Evolutionary conservation across 1,284 basidiomycete genomes (phyloP).

Genomic region (Cryptococcus sp.): DNA sequence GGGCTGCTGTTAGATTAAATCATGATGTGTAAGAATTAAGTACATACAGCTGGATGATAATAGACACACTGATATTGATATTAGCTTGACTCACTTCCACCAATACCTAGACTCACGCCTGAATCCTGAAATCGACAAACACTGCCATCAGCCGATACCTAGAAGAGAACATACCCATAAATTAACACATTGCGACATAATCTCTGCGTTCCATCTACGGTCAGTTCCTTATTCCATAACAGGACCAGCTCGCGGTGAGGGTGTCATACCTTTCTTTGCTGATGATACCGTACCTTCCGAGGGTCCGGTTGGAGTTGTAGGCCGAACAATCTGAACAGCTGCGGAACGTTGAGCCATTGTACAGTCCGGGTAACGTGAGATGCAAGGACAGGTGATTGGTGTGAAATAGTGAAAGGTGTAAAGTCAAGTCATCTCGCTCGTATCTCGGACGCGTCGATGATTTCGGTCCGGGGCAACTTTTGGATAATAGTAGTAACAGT

Average conservation of each 20-base stretch:
- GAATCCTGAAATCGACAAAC: constrained; percentile 80
- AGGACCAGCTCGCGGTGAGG: not conserved
- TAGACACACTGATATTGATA: constrained; percentile 57
- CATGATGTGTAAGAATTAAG: constrained; percentile 37
- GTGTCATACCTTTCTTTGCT: constrained; percentile 29
- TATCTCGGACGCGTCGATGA: too few relatives aligned
- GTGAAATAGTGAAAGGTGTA: too few relatives aligned
- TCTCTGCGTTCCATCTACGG: constrained; percentile 53
- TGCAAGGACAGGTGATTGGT: too few relatives aligned
- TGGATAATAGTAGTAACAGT: too few relatives aligned
- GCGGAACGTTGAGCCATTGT: constrained; percentile 40
- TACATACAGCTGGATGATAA: constrained; percentile 67
- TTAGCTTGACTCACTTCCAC: constrained; percentile 1
- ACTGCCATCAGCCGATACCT: not conserved
- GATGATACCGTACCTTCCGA: not conserved
- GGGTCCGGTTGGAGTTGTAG: constrained; percentile 22
- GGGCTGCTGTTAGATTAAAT: constrained; percentile 2
- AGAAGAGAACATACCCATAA: constrained; percentile 61
- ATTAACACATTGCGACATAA: constrained; percentile 84
- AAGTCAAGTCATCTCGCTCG: too few relatives aligned
- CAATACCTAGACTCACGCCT: constrained; percentile 50
- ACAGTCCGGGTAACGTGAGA: too few relatives aligned
- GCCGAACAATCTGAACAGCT: constrained; percentile 59
- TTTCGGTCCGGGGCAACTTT: too few relatives aligned
- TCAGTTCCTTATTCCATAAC: not conserved